Evolutionary conservation across 164 flowering plant genomes (phyloP).

Genomic region (Echeveria elegans): DNA sequence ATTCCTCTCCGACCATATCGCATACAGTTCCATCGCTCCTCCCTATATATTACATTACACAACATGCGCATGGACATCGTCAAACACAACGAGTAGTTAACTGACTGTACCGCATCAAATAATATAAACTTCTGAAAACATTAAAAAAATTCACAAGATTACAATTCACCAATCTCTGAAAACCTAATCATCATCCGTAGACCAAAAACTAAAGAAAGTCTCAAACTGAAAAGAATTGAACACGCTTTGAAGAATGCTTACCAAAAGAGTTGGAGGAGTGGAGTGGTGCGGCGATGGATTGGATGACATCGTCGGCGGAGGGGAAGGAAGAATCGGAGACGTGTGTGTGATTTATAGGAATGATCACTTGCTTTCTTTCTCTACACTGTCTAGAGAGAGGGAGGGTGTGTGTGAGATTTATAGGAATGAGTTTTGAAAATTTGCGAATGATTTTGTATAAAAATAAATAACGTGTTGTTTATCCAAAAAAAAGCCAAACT

Average conservation of each 20-base stretch:
- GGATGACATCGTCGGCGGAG: background rate
- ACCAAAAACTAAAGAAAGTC: background rate
- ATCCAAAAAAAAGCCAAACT: no score
- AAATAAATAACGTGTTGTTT: no score
- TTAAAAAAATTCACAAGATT: slow-evolving; percentile 11
- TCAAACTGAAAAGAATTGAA: background rate
- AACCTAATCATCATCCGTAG: background rate
- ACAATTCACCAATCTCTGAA: background rate
- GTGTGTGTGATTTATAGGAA: background rate
- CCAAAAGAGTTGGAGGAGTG: background rate
- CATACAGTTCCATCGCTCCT: slow-evolving; percentile 13
- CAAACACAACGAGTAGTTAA: slow-evolving; percentile 16
- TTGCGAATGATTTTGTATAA: no score
- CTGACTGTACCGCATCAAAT: slow-evolving; percentile 47
- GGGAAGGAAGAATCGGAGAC: background rate
- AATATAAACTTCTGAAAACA: no score
- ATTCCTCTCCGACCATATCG: slow-evolving; percentile 66
- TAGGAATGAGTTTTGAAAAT: no score
- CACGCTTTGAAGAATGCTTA: background rate
- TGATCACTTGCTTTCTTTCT: background rate
- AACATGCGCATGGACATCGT: slow-evolving; percentile 1
- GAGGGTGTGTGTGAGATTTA: no score
- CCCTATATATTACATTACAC: slow-evolving; percentile 1
- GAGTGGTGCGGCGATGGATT: background rate
- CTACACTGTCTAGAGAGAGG: background rate